Evolutionary conservation across 352 stramenopile genomes (phyloP).

Genomic region (Pythium dissimile): DNA sequence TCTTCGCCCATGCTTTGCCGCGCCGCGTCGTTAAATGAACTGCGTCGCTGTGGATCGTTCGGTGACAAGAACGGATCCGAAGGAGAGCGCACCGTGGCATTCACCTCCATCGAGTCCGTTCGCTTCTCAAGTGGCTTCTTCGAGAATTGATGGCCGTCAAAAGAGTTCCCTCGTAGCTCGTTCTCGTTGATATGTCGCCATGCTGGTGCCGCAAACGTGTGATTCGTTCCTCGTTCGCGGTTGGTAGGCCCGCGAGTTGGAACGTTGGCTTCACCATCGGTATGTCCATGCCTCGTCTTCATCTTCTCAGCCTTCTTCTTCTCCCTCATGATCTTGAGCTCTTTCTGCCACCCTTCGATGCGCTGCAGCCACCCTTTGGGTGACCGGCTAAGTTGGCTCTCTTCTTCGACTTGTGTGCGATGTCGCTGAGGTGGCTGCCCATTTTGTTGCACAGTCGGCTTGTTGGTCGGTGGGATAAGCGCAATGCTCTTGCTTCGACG

Average conservation of each 20-base stretch:
- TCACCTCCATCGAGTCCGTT: constrained; percentile 23
- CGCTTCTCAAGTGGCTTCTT: constrained; percentile 11
- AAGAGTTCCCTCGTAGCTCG: constrained; percentile 28
- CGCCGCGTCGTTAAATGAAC: constrained; percentile 27
- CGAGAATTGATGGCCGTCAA: constrained; percentile 7
- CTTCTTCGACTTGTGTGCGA: constrained; percentile 28
- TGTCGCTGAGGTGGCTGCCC: background rate
- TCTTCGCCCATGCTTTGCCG: constrained; percentile 26
- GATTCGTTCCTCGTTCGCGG: constrained; percentile 18
- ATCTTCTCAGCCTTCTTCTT: constrained; percentile 74
- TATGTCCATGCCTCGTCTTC: constrained; percentile 40
- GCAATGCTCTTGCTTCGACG: constrained; percentile 73
- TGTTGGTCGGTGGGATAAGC: constrained; percentile 37
- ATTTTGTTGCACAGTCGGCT: constrained; percentile 21
- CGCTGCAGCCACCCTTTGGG: constrained; percentile 75
- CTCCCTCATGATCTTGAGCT: constrained; percentile 74
- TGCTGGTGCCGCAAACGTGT: constrained; percentile 19
- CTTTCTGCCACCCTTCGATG: constrained; percentile 79
- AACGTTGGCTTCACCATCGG: constrained; percentile 16
- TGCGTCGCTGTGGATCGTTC: constrained; percentile 27
- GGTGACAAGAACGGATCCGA: constrained; percentile 66
- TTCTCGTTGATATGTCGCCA: constrained; percentile 23
- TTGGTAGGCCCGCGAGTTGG: constrained; percentile 22
- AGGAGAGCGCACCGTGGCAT: constrained; percentile 44
- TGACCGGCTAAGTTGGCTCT: constrained; percentile 43